phyloP scores from a whole-genome alignment of 129 eudicot genomes.

The Saposhnikovia divaricata region DNA sequence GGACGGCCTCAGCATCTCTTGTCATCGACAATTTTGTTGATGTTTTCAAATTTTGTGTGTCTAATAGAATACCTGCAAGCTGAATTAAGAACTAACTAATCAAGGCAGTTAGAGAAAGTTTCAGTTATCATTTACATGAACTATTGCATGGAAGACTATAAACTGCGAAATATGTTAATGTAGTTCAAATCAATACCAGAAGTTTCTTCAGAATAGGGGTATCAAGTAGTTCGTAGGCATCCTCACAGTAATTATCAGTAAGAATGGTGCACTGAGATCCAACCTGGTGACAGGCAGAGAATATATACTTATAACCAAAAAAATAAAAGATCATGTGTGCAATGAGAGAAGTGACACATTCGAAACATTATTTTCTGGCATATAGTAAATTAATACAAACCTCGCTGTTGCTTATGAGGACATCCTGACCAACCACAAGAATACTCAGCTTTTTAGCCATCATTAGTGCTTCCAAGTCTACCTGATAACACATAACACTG shows the following conservation, averaged over 20 bases:
- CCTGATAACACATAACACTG: constrained; percentile 27
- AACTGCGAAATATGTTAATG: neutral
- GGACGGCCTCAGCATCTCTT: constrained; percentile 80
- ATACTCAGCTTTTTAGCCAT: constrained; percentile 63
- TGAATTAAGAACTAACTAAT: constrained; percentile 15
- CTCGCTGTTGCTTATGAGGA: constrained; percentile 60
- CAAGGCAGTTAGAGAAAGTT: neutral
- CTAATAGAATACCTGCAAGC: constrained; percentile 73
- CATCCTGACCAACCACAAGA: constrained; percentile 67
- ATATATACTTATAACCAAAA: neutral
- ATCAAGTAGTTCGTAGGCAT: constrained; percentile 75
- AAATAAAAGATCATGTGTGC: constrained; percentile 1
- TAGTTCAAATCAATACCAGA: constrained; percentile 35
- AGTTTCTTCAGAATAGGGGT: constrained; percentile 58
- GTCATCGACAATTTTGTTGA: constrained; percentile 40
- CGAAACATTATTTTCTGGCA: neutral
- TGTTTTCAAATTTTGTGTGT: constrained; percentile 60
- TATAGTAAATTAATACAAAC: constrained; percentile 16
- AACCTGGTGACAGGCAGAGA: constrained; percentile 28
- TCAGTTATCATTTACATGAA: neutral
- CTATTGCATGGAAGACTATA: neutral
- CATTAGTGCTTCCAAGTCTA: constrained; percentile 69
- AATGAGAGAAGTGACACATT: neutral
- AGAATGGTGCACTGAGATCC: constrained; percentile 68
- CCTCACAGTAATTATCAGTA: constrained; percentile 77